phyloP scores from a whole-genome alignment of 768 basidiomycete species.

The Suillus weaverae region DNA sequence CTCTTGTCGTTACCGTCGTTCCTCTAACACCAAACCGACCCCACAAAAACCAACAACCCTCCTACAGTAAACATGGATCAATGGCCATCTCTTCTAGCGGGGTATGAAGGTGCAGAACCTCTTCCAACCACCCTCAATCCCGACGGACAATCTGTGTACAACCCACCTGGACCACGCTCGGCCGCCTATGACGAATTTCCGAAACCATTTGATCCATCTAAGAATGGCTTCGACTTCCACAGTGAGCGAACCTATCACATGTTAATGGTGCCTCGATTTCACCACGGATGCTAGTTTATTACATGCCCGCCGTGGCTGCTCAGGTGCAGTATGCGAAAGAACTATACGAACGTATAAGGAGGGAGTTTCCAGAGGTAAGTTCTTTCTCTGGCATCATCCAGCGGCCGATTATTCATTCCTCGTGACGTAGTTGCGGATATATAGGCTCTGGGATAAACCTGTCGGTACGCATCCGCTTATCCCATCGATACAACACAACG shows the following conservation, averaged over 20 bases:
- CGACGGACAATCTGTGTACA: constrained; percentile 58
- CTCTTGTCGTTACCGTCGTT: background rate
- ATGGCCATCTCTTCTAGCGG: constrained; percentile 36
- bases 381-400: background rate
- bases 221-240: constrained; percentile 74
- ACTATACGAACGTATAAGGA: constrained; percentile 56
- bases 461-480: constrained; percentile 43
- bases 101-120: constrained; percentile 40
- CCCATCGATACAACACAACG: background rate
- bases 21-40: background rate
- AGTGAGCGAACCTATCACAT: constrained; percentile 39
- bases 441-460: constrained; percentile 60
- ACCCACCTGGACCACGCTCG: constrained; percentile 48
- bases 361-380: constrained; percentile 69
- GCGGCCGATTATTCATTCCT: constrained; percentile 2
- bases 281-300: constrained; percentile 50
- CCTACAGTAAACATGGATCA: background rate
- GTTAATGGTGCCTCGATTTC: background rate
- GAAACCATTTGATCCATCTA: constrained; percentile 48
- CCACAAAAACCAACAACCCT: background rate
- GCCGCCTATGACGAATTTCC: constrained; percentile 55
- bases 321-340: constrained; percentile 51
- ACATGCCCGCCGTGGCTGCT: constrained; percentile 45
- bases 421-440: constrained; percentile 52
- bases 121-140: constrained; percentile 47